Conservation (phyloP, 352 stramenopile species). For the Chrysophaeum taylorii region DNA sequence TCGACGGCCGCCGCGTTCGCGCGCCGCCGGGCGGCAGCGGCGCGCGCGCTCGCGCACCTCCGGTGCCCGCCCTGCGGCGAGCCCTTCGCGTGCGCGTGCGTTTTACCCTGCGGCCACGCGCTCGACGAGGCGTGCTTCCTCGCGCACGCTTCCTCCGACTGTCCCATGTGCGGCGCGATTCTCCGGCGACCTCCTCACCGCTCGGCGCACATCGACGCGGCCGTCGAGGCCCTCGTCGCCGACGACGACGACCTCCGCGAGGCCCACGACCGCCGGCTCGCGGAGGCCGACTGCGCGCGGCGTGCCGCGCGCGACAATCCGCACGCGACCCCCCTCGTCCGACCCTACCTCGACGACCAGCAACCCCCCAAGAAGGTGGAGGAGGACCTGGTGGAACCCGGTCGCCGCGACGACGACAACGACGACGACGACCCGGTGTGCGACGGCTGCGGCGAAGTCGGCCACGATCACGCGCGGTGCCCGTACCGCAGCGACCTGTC, state of each 20-base stretch:
- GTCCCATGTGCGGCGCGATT: background rate
- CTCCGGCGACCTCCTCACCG: background rate
- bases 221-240: background rate
- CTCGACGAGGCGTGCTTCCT: background rate
- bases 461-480: background rate
- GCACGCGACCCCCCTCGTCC: background rate
- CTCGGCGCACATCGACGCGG: background rate
- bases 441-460: background rate
- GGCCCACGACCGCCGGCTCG: background rate
- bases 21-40: background rate
- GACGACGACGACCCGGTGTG: background rate
- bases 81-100: background rate
- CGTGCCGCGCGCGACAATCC: background rate
- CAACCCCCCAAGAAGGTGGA: background rate
- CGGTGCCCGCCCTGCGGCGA: background rate
- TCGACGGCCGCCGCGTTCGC: background rate
- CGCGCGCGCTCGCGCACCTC: background rate
- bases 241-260: background rate
- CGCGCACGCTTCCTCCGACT: background rate
- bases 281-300: background rate
- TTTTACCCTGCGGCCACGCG: background rate
- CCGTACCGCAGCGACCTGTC: background rate
- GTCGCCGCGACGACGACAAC: background rate
- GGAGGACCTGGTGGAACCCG: background rate
- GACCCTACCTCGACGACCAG: background rate